A percentile compares a stretch with the other conserved stretches of the same genome.
Conservation (phyloP, 2,329 filamentous ascomycete genomes). For the Ciborinia camelliae region DNA sequence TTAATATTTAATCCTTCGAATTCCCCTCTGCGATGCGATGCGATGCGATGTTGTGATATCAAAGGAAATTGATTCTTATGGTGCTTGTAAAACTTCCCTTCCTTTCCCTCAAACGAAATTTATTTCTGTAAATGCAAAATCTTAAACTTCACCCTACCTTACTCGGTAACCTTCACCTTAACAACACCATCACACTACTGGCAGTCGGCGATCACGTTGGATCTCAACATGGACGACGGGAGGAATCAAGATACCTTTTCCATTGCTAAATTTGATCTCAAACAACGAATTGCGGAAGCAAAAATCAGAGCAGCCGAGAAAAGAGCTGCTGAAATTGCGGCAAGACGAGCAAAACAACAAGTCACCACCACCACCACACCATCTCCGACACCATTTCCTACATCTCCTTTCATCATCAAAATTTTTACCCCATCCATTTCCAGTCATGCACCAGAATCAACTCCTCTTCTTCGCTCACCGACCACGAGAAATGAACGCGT, state of each 20-base stretch:
- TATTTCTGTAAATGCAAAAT: too few species aligned
- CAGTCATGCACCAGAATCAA: neutral
- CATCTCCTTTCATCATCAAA: neutral
- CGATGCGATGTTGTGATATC: too few species aligned
- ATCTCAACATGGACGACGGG: neutral
- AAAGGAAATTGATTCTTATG: too few species aligned
- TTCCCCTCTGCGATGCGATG: too few species aligned
- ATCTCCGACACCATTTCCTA: too few species aligned
- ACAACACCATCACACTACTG: neutral
- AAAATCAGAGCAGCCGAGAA: neutral
- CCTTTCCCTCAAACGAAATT: too few species aligned
- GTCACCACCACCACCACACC: neutral
- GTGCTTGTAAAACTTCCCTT: too few species aligned
- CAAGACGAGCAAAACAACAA: neutral
- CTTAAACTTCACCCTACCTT: too few species aligned
- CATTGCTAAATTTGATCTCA: neutral
- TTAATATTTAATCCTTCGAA: too few species aligned
- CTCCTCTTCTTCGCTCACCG: neutral
- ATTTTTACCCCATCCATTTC: neutral
- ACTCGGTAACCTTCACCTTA: too few species aligned
- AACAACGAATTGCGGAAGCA: constrained; percentile 1
- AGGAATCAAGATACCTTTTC: too few species aligned
- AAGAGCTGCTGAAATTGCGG: neutral
- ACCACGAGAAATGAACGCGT: neutral
- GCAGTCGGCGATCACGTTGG: neutral